Conservation (phyloP, 352 stramenopile species). For the Globisporangium recalcitrans region DNA sequence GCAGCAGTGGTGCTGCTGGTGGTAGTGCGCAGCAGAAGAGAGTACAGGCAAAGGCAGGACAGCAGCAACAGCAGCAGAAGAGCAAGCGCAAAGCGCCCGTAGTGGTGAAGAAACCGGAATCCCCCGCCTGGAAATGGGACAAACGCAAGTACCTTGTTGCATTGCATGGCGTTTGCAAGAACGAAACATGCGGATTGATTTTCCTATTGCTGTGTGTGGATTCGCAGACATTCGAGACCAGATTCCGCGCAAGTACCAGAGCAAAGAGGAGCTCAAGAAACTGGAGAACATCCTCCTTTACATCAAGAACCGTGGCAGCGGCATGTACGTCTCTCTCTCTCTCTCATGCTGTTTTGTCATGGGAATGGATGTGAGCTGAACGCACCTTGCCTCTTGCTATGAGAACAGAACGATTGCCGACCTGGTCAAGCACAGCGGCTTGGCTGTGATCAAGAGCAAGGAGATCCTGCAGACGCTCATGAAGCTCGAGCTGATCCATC, state of each 20-base stretch:
- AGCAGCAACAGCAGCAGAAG: slow-evolving; percentile 16
- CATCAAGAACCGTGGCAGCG: slow-evolving; percentile 73
- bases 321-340: slow-evolving; percentile 48
- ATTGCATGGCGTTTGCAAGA: neutral
- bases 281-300: slow-evolving; percentile 84
- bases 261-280: slow-evolving; percentile 70
- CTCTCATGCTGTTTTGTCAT: neutral
- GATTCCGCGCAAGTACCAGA: slow-evolving; percentile 84
- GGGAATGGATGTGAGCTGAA: neutral
- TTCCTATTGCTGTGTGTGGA: neutral
- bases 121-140: slow-evolving; percentile 71
- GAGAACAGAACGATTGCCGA: slow-evolving; percentile 67
- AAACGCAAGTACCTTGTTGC: slow-evolving; percentile 32
- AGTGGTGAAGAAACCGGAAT: slow-evolving; percentile 23
- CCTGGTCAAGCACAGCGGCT: slow-evolving; percentile 69
- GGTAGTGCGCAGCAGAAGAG: slow-evolving; percentile 10
- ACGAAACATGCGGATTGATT: neutral
- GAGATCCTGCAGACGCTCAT: slow-evolving; percentile 86
- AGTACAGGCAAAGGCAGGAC: slow-evolving; percentile 9
- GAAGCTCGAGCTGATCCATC: slow-evolving; percentile 75
- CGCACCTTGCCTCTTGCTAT: neutral
- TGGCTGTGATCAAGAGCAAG: slow-evolving; percentile 83
- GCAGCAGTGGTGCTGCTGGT: neutral
- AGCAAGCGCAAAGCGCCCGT: slow-evolving; percentile 14
- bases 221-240: slow-evolving; percentile 59